These are phyloP conservation scores for Diutina sp. DNA, from an alignment of 1,139 yeast species.

Conservation along the genomic window DNA sequence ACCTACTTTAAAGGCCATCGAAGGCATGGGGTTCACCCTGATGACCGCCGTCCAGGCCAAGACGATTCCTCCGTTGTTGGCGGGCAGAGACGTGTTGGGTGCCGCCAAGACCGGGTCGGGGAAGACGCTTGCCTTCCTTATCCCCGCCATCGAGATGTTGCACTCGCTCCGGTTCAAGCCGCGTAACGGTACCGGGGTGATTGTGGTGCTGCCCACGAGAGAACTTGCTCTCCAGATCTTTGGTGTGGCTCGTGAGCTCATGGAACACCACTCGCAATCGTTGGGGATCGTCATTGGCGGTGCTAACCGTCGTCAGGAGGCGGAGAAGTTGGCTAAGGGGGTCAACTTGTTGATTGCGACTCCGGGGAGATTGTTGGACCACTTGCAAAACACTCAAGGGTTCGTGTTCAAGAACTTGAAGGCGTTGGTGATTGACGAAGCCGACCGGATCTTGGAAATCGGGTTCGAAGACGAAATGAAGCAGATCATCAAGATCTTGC, in stretches of 20 bases:
- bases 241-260: slow-evolving; percentile 89
- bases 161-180: slow-evolving; percentile 86
- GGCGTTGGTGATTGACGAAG: slow-evolving; percentile 91
- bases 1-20: slow-evolving; percentile 69
- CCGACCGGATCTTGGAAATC: slow-evolving; percentile 90
- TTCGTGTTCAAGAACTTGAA: slow-evolving; percentile 89
- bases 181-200: slow-evolving; percentile 83
- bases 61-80: slow-evolving; percentile 88
- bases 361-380: slow-evolving; percentile 94
- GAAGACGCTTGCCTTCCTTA: slow-evolving; percentile 85
- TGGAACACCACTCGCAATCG: slow-evolving; percentile 88
- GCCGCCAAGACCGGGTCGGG: slow-evolving; percentile 99
- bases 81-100: slow-evolving; percentile 92
- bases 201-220: slow-evolving; percentile 80
- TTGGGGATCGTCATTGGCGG: slow-evolving; percentile 97
- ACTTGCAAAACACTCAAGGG: slow-evolving; percentile 88
- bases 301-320: slow-evolving; percentile 94
- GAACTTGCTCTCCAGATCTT: slow-evolving; percentile 92
- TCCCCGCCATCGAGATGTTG: slow-evolving; percentile 89
- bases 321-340: slow-evolving; percentile 86
- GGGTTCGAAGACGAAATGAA: slow-evolving; percentile 98
- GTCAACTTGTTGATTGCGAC: slow-evolving; percentile 91
- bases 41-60: slow-evolving; percentile 93
- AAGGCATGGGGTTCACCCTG: slow-evolving; percentile 73
- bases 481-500: slow-evolving; percentile 88